Conservation (phyloP, 352 stramenopile species). For the Discostella stelligera region DNA sequence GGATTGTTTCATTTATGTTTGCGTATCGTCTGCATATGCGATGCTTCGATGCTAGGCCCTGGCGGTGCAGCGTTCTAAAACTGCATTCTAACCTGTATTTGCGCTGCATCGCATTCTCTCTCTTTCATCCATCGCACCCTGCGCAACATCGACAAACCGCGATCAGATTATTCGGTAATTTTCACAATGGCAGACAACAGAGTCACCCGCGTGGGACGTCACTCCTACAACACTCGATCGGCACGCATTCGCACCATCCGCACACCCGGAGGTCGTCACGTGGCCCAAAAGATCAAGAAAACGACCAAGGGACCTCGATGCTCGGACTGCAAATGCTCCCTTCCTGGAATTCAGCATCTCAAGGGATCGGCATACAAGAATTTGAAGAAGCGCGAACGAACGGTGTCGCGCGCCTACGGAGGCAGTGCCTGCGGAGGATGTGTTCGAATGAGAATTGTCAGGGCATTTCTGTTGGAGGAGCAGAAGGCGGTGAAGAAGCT, state of each 20-base stretch:
- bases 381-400: constrained; percentile 90
- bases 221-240: constrained; percentile 95
- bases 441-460: constrained; percentile 94
- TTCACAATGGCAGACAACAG: constrained; percentile 87
- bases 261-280: constrained; percentile 92
- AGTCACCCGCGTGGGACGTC: constrained; percentile 92
- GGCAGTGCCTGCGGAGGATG: constrained; percentile 91
- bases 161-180: constrained; percentile 18
- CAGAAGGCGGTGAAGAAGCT: constrained; percentile 99
- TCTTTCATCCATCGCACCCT: background rate
- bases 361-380: constrained; percentile 83
- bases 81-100: too few relatives aligned
- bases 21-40: too few relatives aligned
- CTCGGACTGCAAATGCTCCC: constrained; percentile 92
- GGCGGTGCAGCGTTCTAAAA: too few relatives aligned
- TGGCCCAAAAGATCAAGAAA: constrained; percentile 95
- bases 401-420: constrained; percentile 95
- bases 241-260: constrained; percentile 93
- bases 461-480: constrained; percentile 99
- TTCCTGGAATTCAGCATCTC: constrained; percentile 89
- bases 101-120: too few relatives aligned
- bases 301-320: constrained; percentile 91
- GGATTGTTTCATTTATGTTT: too few relatives aligned
- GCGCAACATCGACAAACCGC: constrained; percentile 9
- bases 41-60: too few relatives aligned